Evolutionary conservation across 805 yeast genomes (phyloP).

Genomic region (Jamesozyma lodderae): DNA sequence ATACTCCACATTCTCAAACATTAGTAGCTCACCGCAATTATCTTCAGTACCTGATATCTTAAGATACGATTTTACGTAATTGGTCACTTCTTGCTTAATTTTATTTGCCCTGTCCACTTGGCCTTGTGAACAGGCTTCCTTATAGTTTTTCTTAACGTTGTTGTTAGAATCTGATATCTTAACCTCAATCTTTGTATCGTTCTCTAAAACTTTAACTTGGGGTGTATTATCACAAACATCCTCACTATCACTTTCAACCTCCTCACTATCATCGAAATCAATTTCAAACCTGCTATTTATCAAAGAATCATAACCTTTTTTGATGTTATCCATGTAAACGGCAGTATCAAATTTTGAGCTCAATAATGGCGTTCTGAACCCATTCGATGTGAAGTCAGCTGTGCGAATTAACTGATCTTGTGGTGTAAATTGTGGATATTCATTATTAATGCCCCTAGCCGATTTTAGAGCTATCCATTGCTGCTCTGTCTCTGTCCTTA

Average conservation of each 20-base stretch:
- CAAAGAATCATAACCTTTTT: no score
- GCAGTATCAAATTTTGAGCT: background rate
- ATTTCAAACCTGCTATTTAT: no score
- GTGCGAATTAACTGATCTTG: slow-evolving; percentile 24
- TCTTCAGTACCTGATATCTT: slow-evolving; percentile 1
- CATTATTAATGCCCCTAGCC: slow-evolving; percentile 3
- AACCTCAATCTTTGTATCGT: background rate
- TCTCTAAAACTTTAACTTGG: no score
- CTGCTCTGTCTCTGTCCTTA: slow-evolving; percentile 4
- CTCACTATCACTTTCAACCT: no score
- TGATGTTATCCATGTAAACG: no score
- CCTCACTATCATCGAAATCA: background rate
- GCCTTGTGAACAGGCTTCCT: no score
- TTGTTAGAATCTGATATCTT: background rate
- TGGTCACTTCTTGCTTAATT: background rate
- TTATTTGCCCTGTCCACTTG: no score
- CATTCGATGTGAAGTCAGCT: slow-evolving; percentile 24
- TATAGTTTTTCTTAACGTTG: no score
- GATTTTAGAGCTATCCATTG: slow-evolving; percentile 18
- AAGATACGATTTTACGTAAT: background rate
- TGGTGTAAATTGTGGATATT: slow-evolving; percentile 18
- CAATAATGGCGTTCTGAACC: slow-evolving; percentile 16
- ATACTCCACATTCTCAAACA: slow-evolving; percentile 36
- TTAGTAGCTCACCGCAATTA: slow-evolving; percentile 13
- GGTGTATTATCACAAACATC: no score